Base-by-base conservation (phyloP, 176 grass and related monocot species). In the Eragrostis nindensis region DNA sequence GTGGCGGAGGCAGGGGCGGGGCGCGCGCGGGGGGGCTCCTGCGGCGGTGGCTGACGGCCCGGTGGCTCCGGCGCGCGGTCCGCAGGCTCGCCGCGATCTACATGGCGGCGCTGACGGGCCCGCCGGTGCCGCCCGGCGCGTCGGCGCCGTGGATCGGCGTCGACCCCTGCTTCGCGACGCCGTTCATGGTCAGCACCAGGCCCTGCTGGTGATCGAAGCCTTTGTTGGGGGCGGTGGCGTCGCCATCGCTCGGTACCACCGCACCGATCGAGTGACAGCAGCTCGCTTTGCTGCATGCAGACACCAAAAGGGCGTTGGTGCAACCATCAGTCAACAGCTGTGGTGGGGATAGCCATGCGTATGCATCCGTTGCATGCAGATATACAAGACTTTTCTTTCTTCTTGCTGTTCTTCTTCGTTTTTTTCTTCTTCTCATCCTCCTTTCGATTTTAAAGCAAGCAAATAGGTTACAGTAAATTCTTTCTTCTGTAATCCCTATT, bases 141-240 rank as follows among this genome's bases (percentile, higher is more conserved):
- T 11, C 80, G 29, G 18, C 43, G 32, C 44, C 76, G 70, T 89
- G 87, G 82, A 54, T 81, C 87, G 82, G 82, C 71, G 14, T 80
- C 24, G 87, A 89, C 21, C 82, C 77, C 0, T 85, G 82, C 87
- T 89, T 89, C 87, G 87, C 71, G 54, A 64, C 77, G 64, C 87
- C 87, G 2, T 89, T 85, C 87, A 32, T 89, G 19, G 26, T 65
- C 76, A 62, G 21, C 71, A 36, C 70, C 8, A 57, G 46, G 55
- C 82, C 24, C 2, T 84, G 47, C 76, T 66, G 77, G 65, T 53
- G 63, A 85, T 4, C 4, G 32, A 22, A 22, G 65, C 10, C 50
- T 5, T 9, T 47, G 32, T n/a, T n/a, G 32, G 32, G 32, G 32
- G 32, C 76, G 24, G 38, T 16, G 18, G 7, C 7, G n/a, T 64